These are phyloP conservation scores for Phytophthora hybrid DNA, from an alignment of 352 stramenopile species.

Conservation along the genomic window DNA sequence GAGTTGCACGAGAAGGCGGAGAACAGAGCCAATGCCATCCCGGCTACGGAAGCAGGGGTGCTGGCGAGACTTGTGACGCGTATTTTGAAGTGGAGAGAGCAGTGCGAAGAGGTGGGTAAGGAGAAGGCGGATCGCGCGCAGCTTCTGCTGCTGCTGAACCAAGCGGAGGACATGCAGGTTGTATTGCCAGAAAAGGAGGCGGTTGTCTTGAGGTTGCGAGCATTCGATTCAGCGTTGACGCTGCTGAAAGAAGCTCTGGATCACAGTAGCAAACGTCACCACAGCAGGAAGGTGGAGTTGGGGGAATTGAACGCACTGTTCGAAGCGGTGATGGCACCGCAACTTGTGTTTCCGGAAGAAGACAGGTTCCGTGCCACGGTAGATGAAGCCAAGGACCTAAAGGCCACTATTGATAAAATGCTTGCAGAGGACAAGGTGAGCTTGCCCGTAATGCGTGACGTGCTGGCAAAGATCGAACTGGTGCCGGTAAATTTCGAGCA, in stretches of 20 bases:
- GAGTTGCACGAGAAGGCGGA: conserved; percentile 46
- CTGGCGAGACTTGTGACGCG: conserved; percentile 62
- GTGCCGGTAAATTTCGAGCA: conserved; percentile 88
- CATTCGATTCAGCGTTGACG: conserved; percentile 69
- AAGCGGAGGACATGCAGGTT: conserved; percentile 70
- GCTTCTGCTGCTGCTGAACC: conserved; percentile 59
- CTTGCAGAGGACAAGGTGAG: conserved; percentile 86
- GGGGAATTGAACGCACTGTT: conserved; percentile 67
- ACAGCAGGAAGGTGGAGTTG: conserved; percentile 66
- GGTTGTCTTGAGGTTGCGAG: conserved; percentile 48
- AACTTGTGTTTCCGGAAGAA: conserved; percentile 74
- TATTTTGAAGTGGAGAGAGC: conserved; percentile 61
- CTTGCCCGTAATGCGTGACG: conserved; percentile 78
- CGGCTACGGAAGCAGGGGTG: conserved; percentile 64
- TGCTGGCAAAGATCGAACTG: conserved; percentile 84
- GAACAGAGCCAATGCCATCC: conserved; percentile 32
- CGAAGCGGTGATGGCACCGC: conserved; percentile 46
- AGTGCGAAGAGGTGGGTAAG: conserved; percentile 34
- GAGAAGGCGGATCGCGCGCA: conserved; percentile 56
- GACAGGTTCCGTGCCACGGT: conserved; percentile 54
- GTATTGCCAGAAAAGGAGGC: conserved; percentile 47
- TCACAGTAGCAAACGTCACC: conserved; percentile 65
- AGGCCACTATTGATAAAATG: conserved; percentile 72
- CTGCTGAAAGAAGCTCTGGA: conserved; percentile 76
- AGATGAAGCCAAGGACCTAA: conserved; percentile 68